Percentiles rank a stretch among this genome's conserved stretches.
Evolutionary conservation across 768 basidiomycete genomes (phyloP).

Genomic region (Leccinum olivaceopallidum): DNA sequence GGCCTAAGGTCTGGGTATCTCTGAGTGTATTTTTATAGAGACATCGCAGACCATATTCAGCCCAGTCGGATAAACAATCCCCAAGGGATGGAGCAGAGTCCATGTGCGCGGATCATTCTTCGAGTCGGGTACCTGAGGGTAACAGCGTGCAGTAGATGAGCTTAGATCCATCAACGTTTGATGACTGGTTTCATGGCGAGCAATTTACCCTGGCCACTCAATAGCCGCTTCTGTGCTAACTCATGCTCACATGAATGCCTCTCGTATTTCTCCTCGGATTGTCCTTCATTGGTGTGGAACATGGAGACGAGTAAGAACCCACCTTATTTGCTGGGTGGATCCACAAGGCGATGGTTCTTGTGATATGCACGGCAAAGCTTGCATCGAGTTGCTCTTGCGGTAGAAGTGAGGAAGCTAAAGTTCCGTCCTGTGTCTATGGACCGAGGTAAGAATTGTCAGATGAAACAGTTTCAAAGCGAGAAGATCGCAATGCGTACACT

Average conservation of each 20-base stretch:
- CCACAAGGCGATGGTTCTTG: neutral
- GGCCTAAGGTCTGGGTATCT: neutral
- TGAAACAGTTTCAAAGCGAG: neutral
- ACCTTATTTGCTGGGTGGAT: neutral
- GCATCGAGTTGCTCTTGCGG: neutral
- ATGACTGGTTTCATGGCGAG: neutral
- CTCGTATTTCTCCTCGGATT: neutral
- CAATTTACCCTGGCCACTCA: neutral
- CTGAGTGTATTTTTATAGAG: neutral
- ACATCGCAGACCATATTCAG: neutral
- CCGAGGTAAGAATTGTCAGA: neutral
- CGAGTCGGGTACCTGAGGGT: neutral
- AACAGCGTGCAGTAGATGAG: neutral
- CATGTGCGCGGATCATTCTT: neutral
- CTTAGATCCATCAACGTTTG: neutral
- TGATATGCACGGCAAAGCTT: neutral
- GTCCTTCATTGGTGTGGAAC: neutral
- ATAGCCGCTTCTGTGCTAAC: neutral
- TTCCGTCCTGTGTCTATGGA: neutral
- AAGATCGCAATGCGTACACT: neutral
- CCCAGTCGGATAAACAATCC: neutral
- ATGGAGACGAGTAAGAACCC: neutral
- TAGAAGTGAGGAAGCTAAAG: neutral
- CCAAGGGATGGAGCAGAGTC: neutral
- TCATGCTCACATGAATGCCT: neutral